phyloP scores from a whole-genome alignment of 1,284 basidiomycete genomes.

The Pseudozyma flocculosa region DNA sequence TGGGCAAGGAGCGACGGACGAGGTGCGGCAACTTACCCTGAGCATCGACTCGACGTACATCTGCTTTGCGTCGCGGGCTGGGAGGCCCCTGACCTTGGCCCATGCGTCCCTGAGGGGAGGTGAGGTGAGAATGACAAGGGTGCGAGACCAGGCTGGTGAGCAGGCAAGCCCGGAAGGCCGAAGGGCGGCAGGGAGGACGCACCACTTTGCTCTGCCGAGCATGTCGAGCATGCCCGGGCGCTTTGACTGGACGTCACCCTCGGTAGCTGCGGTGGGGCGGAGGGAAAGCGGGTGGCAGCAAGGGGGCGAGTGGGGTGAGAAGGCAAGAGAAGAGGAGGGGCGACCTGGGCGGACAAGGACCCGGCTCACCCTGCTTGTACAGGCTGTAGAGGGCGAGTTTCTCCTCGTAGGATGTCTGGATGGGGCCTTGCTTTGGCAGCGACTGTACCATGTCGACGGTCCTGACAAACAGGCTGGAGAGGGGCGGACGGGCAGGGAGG shows the following conservation, averaged over 20 bases:
- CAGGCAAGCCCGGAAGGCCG: neutral
- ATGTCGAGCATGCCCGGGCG: constrained; percentile 89
- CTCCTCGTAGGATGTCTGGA: constrained; percentile 95
- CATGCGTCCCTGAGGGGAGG: constrained; percentile 71
- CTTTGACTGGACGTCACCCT: constrained; percentile 76
- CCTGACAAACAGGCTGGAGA: constrained; percentile 74
- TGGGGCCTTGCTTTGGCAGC: constrained; percentile 88
- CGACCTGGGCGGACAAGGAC: too few relatives aligned
- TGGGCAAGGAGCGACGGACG: too few relatives aligned
- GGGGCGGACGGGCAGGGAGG: neutral
- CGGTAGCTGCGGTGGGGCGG: constrained; percentile 68
- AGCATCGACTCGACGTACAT: constrained; percentile 83
- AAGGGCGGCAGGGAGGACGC: constrained; percentile 23
- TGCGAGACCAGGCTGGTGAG: constrained; percentile 3
- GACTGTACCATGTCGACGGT: constrained; percentile 89
- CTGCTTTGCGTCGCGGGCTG: constrained; percentile 79
- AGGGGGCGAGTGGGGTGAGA: neutral
- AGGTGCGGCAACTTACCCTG: constrained; percentile 71
- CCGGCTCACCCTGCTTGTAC: constrained; percentile 59
- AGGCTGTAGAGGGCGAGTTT: constrained; percentile 82
- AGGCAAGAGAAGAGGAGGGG: neutral
- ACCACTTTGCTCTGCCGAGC: constrained; percentile 93
- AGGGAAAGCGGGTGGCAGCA: neutral
- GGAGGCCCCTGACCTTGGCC: constrained; percentile 83
- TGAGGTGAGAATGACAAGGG: constrained; percentile 40